Conservation (phyloP, 495 filamentous ascomycete species). For the Pyronema omphalodes region DNA sequence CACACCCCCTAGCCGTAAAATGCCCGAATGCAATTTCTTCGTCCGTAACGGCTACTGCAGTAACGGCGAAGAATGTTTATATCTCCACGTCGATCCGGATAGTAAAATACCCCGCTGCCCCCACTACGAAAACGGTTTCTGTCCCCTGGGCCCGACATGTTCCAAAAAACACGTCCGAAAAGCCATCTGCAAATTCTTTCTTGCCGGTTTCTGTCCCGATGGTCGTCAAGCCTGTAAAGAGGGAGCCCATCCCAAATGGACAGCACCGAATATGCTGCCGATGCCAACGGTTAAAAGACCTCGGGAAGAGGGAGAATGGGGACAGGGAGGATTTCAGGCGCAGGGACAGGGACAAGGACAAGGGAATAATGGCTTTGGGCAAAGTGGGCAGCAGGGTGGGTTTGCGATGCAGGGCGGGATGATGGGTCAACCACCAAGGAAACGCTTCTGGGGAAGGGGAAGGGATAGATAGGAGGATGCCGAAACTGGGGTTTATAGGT, state of each 20-base stretch:
- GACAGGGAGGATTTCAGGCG: background rate
- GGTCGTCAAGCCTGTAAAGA: constrained; percentile 49
- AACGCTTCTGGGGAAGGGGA: too few relatives aligned
- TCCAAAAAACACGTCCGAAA: constrained; percentile 68
- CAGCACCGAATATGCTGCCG: constrained; percentile 45
- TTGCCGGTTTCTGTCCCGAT: constrained; percentile 88
- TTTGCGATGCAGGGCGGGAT: too few relatives aligned
- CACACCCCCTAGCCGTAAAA: constrained; percentile 39
- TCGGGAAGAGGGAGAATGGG: constrained; percentile 32
- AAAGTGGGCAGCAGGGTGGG: background rate
- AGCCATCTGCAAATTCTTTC: constrained; percentile 63
- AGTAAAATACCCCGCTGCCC: constrained; percentile 68
- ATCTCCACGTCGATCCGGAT: constrained; percentile 79
- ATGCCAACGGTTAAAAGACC: constrained; percentile 50
- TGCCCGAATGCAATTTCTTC: constrained; percentile 93
- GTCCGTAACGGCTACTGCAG: constrained; percentile 78
- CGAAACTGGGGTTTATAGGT: too few relatives aligned
- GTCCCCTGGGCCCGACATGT: constrained; percentile 70
- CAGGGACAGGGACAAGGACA: background rate
- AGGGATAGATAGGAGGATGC: too few relatives aligned
- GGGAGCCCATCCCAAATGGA: constrained; percentile 68
- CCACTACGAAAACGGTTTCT: constrained; percentile 91
- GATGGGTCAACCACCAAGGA: too few relatives aligned
- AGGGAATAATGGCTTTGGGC: background rate
- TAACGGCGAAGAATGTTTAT: constrained; percentile 92